phyloP scores from a whole-genome alignment of 495 filamentous ascomycete genomes.

The Penicillium chermesinum region DNA sequence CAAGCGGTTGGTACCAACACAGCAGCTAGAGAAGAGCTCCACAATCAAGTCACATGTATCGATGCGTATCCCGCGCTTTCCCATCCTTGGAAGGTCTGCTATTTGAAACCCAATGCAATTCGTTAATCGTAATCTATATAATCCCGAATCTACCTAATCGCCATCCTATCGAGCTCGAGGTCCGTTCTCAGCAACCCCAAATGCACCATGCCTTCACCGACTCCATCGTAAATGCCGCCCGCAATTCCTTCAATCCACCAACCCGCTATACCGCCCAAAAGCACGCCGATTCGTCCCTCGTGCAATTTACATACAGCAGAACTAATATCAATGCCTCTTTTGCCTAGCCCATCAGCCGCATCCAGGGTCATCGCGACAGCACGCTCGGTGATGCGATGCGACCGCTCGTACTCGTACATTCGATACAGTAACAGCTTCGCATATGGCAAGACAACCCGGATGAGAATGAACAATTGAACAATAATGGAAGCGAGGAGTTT shows the following conservation, averaged over 20 bases:
- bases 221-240: constrained; percentile 60
- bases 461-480: constrained; percentile 50
- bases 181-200: constrained; percentile 32
- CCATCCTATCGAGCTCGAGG: constrained; percentile 21
- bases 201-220: constrained; percentile 54
- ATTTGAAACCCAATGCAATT: neutral
- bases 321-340: constrained; percentile 44
- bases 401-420: constrained; percentile 58
- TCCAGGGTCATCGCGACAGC: constrained; percentile 45
- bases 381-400: constrained; percentile 54
- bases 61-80: no score
- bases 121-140: constrained; percentile 3
- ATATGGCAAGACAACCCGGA: constrained; percentile 56
- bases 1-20: neutral
- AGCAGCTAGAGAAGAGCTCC: neutral
- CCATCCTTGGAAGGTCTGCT: no score
- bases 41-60: neutral
- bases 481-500: constrained; percentile 51
- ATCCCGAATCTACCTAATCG: constrained; percentile 12
- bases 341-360: constrained; percentile 49
- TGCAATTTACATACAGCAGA: constrained; percentile 47
- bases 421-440: constrained; percentile 46
- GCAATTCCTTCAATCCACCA: constrained; percentile 58
- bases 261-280: constrained; percentile 41
- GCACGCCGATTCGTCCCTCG: constrained; percentile 52